Conservation (phyloP, 2,329 filamentous ascomycete genomes). For the Aureobasidium melanogenum region DNA sequence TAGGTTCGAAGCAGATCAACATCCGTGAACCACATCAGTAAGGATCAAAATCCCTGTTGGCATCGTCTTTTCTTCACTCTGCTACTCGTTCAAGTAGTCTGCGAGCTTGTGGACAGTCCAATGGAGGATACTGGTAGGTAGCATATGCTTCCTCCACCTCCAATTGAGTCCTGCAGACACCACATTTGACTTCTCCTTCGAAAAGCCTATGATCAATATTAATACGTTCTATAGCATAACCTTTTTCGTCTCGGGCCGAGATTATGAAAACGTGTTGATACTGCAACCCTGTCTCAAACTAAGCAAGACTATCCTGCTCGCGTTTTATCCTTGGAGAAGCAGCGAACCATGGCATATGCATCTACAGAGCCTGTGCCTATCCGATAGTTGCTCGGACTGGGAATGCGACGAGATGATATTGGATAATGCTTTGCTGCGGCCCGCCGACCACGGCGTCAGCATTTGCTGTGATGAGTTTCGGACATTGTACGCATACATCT, state of each 20-base stretch:
- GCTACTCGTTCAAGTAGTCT: slow-evolving; percentile 40
- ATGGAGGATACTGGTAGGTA: slow-evolving; percentile 20
- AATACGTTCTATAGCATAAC: background rate
- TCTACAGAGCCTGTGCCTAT: background rate
- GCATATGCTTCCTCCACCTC: too few relatives aligned
- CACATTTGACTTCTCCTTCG: background rate
- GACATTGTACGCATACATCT: too few relatives aligned
- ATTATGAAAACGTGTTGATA: background rate
- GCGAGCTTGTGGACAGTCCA: slow-evolving; percentile 47
- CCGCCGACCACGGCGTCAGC: too few relatives aligned
- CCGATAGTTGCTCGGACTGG: too few relatives aligned
- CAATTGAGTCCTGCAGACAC: too few relatives aligned
- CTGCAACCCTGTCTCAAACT: background rate
- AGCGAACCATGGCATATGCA: background rate
- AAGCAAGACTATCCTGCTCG: background rate
- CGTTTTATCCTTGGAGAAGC: background rate
- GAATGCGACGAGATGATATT: too few relatives aligned
- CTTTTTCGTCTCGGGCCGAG: background rate
- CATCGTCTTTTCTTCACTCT: slow-evolving; percentile 39
- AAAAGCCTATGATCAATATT: background rate
- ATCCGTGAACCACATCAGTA: slow-evolving; percentile 56
- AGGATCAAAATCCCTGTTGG: slow-evolving; percentile 41
- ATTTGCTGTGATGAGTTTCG: too few relatives aligned
- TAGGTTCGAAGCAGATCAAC: slow-evolving; percentile 49
- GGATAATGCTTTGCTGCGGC: too few relatives aligned